These are phyloP conservation scores for Taiozyma sp. DNA, from an alignment of 1,139 yeast species.

Conservation along the genomic window DNA sequence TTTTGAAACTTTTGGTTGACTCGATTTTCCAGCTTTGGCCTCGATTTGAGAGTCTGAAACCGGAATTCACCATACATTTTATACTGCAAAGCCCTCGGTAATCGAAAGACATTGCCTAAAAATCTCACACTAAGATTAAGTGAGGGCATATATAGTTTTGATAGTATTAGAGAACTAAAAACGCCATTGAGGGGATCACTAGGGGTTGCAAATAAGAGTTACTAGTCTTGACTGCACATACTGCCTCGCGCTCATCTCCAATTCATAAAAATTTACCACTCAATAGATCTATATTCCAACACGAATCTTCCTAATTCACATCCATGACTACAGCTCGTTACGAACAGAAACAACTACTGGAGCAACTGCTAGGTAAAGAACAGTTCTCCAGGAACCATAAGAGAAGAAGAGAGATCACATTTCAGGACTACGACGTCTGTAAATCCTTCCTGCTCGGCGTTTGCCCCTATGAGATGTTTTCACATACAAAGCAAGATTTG, in stretches of 20 bases:
- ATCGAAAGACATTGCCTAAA: too few species aligned
- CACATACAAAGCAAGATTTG: conserved; percentile 76
- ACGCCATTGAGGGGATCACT: too few species aligned
- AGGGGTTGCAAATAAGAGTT: too few species aligned
- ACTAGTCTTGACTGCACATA: too few species aligned
- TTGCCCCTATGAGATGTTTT: conserved; percentile 85
- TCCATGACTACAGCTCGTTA: conserved; percentile 40
- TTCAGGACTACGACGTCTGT: conserved; percentile 68
- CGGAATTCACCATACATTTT: neutral
- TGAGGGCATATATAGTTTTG: too few species aligned
- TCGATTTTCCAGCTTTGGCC: neutral
- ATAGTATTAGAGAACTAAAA: neutral
- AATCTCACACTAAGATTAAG: too few species aligned
- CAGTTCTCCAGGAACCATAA: conserved; percentile 30
- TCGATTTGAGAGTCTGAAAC: too few species aligned
- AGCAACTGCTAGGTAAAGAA: conserved; percentile 78
- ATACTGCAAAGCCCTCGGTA: neutral
- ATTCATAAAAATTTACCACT: neutral
- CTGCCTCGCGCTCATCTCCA: neutral
- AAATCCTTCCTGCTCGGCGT: conserved; percentile 76
- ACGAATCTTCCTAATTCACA: neutral
- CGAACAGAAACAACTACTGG: conserved; percentile 71
- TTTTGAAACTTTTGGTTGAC: neutral
- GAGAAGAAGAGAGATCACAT: conserved; percentile 25
- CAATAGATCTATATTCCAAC: neutral